phyloP scores from a whole-genome alignment of 306 rosid species.

The Psophocarpus tetragonolobus region DNA sequence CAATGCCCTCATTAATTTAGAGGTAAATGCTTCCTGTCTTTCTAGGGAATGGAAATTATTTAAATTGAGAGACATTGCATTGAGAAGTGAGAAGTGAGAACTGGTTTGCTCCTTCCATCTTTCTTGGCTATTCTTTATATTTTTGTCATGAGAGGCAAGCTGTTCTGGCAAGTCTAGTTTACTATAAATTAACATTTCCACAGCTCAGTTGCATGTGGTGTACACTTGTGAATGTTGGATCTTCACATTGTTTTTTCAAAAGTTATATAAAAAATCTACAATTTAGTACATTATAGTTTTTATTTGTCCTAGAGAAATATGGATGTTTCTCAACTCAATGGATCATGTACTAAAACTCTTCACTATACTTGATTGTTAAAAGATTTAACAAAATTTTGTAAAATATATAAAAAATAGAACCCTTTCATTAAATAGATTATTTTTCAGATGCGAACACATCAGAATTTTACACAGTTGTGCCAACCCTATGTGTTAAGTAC shows the following conservation, averaged over 20 bases:
- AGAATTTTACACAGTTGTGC: too few species aligned
- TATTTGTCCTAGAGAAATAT: too few species aligned
- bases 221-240: background rate
- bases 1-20: constrained; percentile 31
- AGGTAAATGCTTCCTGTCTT: constrained; percentile 36
- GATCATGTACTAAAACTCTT: too few species aligned
- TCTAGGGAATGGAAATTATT: constrained; percentile 44
- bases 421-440: too few species aligned
- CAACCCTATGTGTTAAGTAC: too few species aligned
- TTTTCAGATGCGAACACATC: too few species aligned
- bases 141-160: background rate
- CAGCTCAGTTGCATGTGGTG: constrained; percentile 6
- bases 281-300: background rate
- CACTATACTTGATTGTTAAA: too few species aligned
- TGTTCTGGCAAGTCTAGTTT: background rate
- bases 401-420: too few species aligned
- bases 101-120: background rate
- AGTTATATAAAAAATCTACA: background rate
- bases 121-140: constrained; percentile 2
- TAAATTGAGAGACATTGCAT: constrained; percentile 35
- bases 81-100: constrained; percentile 11
- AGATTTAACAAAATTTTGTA: too few species aligned
- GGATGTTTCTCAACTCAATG: too few species aligned
- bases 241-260: background rate
- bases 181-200: background rate